Conservation (phyloP, 192 early-diverging fungal species). For the Allomyces macrogynus region DNA sequence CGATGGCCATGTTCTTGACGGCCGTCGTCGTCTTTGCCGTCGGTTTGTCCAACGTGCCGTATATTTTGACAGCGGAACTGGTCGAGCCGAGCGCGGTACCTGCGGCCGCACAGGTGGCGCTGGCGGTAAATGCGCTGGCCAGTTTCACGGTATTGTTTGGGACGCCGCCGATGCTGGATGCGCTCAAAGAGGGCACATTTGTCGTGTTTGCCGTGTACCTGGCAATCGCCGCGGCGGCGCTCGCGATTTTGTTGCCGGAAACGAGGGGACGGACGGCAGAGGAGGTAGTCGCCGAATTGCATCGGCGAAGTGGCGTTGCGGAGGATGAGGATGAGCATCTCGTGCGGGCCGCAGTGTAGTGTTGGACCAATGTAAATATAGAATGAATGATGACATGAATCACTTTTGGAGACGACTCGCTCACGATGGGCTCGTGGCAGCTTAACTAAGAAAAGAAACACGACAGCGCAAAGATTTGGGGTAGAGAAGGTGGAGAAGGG, state of each 20-base stretch:
- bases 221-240: neutral
- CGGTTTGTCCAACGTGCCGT: neutral
- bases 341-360: no score
- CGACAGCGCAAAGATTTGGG: no score
- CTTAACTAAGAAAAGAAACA: no score
- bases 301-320: no score
- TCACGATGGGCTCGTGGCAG: no score
- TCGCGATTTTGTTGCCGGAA: neutral
- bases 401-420: no score
- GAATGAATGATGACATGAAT: no score
- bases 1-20: neutral
- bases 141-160: neutral
- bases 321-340: no score
- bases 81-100: neutral
- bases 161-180: neutral
- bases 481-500: no score
- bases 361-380: no score
- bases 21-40: neutral
- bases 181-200: neutral
- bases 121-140: neutral
- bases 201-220: neutral
- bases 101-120: neutral
- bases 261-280: neutral
- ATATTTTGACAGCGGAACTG: neutral
- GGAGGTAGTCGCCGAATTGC: neutral